These are phyloP conservation scores for Neurospora sublineolata DNA, from an alignment of 495 filamentous ascomycete genomes.

Conservation along the genomic window DNA sequence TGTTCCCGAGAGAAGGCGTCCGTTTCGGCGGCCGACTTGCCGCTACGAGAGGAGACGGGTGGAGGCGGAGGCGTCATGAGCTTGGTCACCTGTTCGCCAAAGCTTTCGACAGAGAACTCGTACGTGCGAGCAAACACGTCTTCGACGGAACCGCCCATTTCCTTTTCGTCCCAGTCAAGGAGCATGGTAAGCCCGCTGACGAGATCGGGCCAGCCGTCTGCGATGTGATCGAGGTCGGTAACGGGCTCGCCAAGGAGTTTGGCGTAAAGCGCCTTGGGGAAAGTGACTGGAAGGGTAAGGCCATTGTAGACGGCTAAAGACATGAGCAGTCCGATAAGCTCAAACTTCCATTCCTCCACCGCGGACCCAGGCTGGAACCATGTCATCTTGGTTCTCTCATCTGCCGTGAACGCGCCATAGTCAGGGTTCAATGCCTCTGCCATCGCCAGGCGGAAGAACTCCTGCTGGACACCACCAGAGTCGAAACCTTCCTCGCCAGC, in stretches of 20 bases:
- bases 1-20: background rate
- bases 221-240: conserved; percentile 59
- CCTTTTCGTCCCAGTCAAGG: conserved; percentile 56
- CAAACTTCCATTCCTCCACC: conserved; percentile 79
- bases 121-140: conserved; percentile 75
- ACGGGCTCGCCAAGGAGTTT: conserved; percentile 59
- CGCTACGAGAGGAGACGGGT: background rate
- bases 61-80: conserved; percentile 29
- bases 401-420: conserved; percentile 64
- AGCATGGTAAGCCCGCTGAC: conserved; percentile 59
- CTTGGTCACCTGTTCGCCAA: conserved; percentile 42
- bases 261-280: conserved; percentile 74
- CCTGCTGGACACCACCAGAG: conserved; percentile 87
- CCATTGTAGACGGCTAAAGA: conserved; percentile 93
- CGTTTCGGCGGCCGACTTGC: background rate
- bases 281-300: conserved; percentile 75
- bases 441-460: conserved; percentile 81
- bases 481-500: conserved; percentile 83
- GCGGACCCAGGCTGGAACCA: conserved; percentile 79
- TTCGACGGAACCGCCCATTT: conserved; percentile 54
- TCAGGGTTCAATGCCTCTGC: conserved; percentile 64
- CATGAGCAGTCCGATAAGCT: conserved; percentile 76
- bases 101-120: conserved; percentile 66
- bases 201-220: conserved; percentile 79
- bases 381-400: conserved; percentile 58